Percentiles rank a stretch among this genome's conserved stretches.
These are phyloP conservation scores for Cutaneotrichosporon sp. DNA, from an alignment of 1,284 basidiomycete genomes.

Conservation along the genomic window DNA sequence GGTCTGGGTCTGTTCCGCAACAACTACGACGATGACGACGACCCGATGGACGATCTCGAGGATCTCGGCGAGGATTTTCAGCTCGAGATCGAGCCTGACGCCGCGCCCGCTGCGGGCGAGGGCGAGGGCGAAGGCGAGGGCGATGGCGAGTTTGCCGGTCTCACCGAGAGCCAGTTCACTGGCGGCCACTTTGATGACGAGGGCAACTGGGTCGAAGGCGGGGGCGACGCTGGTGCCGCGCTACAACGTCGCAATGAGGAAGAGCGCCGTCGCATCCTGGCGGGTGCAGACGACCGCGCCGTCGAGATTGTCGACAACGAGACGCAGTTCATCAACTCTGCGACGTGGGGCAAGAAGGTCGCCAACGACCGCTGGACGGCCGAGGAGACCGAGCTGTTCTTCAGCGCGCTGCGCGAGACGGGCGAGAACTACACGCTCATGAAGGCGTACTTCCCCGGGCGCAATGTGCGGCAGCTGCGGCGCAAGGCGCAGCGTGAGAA, in stretches of 20 bases:
- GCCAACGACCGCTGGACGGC: conserved; percentile 34
- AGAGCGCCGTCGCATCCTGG: conserved; percentile 26
- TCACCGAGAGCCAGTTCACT: conserved; percentile 15
- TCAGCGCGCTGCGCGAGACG: conserved; percentile 40
- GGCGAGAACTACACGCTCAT: conserved; percentile 50
- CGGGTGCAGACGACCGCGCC: conserved; percentile 28
- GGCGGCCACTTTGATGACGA: conserved; percentile 25
- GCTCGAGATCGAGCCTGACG: conserved; percentile 22
- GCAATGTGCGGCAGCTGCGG: conserved; percentile 40
- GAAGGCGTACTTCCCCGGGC: conserved; percentile 46
- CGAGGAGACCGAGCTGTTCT: conserved; percentile 41
- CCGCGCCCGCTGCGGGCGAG: not conserved
- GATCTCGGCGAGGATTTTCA: conserved; percentile 17
- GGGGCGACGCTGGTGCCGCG: not conserved
- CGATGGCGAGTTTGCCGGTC: conserved; percentile 25
- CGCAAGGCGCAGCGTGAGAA: conserved; percentile 43
- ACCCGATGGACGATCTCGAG: conserved; percentile 22
- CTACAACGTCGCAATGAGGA: conserved; percentile 28
- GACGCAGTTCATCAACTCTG: conserved; percentile 40
- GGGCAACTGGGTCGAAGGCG: conserved; percentile 23
- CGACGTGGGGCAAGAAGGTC: conserved; percentile 31
- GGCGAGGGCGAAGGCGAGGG: not conserved
- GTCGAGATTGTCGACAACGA: conserved; percentile 40
- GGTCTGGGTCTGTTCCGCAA: conserved; percentile 24
- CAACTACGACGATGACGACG: conserved; percentile 28